Conservation (phyloP, 208 protist species). For the Histomonas meleagridis region DNA sequence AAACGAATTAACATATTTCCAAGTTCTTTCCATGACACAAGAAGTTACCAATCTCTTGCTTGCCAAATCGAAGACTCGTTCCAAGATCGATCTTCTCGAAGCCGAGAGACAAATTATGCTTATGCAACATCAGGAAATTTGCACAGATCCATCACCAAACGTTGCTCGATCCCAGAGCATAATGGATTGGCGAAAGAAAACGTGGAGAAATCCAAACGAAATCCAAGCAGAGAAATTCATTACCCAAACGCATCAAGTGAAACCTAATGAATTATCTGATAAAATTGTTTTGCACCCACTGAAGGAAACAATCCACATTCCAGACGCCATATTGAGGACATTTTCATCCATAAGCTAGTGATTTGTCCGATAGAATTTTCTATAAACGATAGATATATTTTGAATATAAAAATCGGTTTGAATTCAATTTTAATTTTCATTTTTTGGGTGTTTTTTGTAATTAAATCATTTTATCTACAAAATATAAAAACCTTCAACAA, state of each 20-base stretch:
- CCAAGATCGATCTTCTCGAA: neutral
- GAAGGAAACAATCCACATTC: neutral
- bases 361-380: no score
- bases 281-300: neutral
- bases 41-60: neutral
- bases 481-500: no score
- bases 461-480: no score
- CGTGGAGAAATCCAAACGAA: neutral
- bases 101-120: neutral
- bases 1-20: neutral
- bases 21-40: neutral
- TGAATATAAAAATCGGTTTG: no score
- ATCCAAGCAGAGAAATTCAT: neutral
- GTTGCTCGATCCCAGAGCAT: neutral
- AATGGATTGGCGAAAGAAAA: neutral
- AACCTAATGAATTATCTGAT: neutral
- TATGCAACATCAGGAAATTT: neutral
- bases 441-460: no score
- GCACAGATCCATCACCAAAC: neutral
- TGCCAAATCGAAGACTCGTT: neutral
- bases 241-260: neutral
- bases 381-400: no score
- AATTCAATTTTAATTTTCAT: no score
- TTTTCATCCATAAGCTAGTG: no score
- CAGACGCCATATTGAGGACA: neutral